Evolutionary conservation across 2,329 filamentous ascomycete species (phyloP).

Genomic region (Trichophyton rubrum): DNA sequence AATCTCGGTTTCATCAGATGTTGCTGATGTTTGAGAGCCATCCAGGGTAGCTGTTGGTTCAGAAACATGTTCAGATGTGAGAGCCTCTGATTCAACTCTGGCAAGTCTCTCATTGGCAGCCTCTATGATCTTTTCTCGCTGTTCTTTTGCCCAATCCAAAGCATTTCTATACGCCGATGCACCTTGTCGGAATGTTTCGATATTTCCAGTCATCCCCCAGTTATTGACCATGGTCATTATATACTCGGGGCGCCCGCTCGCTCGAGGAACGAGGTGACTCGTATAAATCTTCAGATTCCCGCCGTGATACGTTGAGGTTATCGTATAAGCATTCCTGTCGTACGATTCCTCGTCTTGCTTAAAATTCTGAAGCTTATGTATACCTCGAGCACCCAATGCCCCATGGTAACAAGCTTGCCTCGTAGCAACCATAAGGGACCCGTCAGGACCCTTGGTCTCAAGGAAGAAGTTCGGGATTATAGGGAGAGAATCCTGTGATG

Average conservation of each 20-base stretch:
- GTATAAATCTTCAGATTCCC: constrained; percentile 8
- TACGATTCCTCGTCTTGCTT: constrained; percentile 21
- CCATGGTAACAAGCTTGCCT: constrained; percentile 30
- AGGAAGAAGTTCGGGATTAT: constrained; percentile 34
- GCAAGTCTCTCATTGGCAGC: not conserved
- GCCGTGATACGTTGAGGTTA: constrained; percentile 18
- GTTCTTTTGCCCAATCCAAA: constrained; percentile 25
- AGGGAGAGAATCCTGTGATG: constrained; percentile 19
- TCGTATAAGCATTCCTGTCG: constrained; percentile 30
- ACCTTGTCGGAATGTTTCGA: constrained; percentile 25
- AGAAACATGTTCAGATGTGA: too few relatives aligned
- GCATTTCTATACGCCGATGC: constrained; percentile 30
- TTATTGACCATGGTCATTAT: constrained; percentile 3
- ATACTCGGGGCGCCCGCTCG: constrained; percentile 5
- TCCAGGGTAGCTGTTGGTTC: too few relatives aligned
- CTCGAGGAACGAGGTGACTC: not conserved
- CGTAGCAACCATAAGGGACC: constrained; percentile 19
- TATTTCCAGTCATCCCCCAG: constrained; percentile 20
- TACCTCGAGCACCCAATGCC: constrained; percentile 27
- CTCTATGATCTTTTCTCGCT: constrained; percentile 20
- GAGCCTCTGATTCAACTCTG: not conserved
- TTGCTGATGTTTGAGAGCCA: too few relatives aligned
- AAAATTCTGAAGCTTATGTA: constrained; percentile 30
- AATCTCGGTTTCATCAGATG: too few relatives aligned
- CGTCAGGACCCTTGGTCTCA: constrained; percentile 28